Percentiles rank a stretch among this genome's conserved stretches.
Evolutionary conservation across 257 asterid species (phyloP).

Genomic region (Gynochthodes officinalis): DNA sequence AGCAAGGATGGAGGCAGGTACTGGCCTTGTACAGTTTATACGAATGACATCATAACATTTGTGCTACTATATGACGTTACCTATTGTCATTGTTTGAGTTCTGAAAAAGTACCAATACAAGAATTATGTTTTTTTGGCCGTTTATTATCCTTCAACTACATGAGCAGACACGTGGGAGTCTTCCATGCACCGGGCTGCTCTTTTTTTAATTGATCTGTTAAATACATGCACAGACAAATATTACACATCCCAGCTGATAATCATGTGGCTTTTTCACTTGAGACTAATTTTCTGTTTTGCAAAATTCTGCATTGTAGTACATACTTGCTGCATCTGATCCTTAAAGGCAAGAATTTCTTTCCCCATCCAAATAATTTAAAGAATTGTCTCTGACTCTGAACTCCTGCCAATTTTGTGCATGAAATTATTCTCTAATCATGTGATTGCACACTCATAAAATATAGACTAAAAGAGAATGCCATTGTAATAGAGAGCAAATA

Average conservation of each 20-base stretch:
- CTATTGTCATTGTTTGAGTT: not conserved
- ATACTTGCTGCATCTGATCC: not conserved
- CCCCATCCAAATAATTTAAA: not conserved
- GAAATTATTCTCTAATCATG: not conserved
- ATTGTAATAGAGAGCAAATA: not conserved
- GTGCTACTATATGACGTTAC: not conserved
- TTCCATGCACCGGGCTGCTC: too few species aligned
- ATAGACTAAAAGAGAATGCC: not conserved
- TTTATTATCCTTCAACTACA: too few species aligned
- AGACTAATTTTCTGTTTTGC: not conserved
- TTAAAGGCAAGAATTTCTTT: not conserved
- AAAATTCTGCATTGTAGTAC: not conserved
- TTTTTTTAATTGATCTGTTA: too few species aligned
- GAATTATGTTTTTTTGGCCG: not conserved
- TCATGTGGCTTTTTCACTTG: not conserved
- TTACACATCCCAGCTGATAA: not conserved
- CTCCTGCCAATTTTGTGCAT: not conserved
- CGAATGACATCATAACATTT: not conserved
- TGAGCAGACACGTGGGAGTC: too few species aligned
- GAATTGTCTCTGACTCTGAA: not conserved
- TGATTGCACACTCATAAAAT: not conserved
- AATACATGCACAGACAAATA: not conserved
- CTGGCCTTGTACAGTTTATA: not conserved
- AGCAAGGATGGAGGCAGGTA: constrained; percentile 99
- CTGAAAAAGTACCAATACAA: not conserved